phyloP scores from a whole-genome alignment of 176 grass and related monocot species.

The Bothriochloa decipiens region DNA sequence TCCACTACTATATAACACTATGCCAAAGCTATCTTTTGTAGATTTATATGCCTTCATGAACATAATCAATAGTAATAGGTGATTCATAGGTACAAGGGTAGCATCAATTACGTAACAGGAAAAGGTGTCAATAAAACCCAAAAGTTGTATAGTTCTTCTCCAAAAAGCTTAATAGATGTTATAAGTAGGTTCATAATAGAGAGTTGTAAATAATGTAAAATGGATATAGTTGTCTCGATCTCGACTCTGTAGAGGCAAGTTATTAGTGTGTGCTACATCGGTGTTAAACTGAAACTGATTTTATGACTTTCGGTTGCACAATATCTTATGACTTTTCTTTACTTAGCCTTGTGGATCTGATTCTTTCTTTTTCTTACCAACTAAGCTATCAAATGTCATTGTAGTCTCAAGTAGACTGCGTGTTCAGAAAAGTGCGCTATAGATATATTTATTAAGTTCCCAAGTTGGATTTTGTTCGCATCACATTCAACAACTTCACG shows the following conservation, averaged over 20 bases:
- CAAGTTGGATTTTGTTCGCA: conserved; percentile 22
- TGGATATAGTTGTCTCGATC: background rate
- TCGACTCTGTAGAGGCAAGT: background rate
- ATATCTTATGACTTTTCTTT: conserved; percentile 29
- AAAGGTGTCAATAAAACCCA: background rate
- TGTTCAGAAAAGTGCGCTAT: conserved; percentile 23
- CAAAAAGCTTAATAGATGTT: background rate
- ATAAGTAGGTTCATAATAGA: background rate
- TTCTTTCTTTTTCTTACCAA: conserved; percentile 30
- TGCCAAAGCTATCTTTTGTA: background rate
- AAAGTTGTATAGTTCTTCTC: background rate
- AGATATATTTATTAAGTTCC: background rate
- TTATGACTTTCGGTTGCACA: background rate
- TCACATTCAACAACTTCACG: conserved; percentile 5
- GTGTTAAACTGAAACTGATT: background rate
- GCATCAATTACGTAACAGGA: background rate
- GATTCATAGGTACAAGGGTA: background rate
- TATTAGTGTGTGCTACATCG: background rate
- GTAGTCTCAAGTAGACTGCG: background rate
- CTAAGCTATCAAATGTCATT: conserved; percentile 21
- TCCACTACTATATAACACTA: background rate
- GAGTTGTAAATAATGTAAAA: background rate
- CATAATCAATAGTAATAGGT: background rate
- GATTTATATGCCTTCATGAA: background rate
- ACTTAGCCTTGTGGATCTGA: conserved; percentile 1